Evolutionary conservation across 1,139 yeast species (phyloP).

Genomic region (Pneumocystis wakefieldiae): DNA sequence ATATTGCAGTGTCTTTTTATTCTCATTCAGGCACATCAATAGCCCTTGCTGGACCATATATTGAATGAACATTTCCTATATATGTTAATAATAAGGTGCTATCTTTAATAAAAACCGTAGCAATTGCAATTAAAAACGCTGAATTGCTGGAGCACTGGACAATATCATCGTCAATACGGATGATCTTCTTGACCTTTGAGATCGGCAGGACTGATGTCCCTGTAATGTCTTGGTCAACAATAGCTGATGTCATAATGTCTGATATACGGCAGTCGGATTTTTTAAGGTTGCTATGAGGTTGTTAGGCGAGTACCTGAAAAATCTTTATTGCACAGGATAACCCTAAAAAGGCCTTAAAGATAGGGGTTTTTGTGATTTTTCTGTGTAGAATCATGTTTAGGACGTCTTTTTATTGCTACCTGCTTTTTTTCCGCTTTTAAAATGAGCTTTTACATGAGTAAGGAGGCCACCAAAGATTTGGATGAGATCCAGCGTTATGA

Average conservation of each 20-base stretch:
- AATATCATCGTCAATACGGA: background rate
- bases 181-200: background rate
- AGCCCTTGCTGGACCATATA: background rate
- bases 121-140: background rate
- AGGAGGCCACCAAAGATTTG: slow-evolving; percentile 10
- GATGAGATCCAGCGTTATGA: slow-evolving; percentile 23
- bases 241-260: background rate
- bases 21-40: background rate
- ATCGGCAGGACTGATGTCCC: background rate
- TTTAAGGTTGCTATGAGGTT: background rate
- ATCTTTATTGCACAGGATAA: background rate
- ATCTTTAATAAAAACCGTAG: background rate
- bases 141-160: background rate
- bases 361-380: background rate
- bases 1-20: background rate
- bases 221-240: background rate
- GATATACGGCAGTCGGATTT: background rate
- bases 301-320: background rate
- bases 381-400: background rate
- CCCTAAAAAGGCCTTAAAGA: background rate
- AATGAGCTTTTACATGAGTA: background rate
- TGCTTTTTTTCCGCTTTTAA: background rate
- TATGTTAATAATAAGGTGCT: background rate
- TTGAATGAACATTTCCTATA: background rate
- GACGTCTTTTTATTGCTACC: background rate